A percentile compares a stretch with the other conserved stretches of the same genome.
Evolutionary conservation across 306 rosid genomes (phyloP).

Genomic region (Styphnolobium japonicum): DNA sequence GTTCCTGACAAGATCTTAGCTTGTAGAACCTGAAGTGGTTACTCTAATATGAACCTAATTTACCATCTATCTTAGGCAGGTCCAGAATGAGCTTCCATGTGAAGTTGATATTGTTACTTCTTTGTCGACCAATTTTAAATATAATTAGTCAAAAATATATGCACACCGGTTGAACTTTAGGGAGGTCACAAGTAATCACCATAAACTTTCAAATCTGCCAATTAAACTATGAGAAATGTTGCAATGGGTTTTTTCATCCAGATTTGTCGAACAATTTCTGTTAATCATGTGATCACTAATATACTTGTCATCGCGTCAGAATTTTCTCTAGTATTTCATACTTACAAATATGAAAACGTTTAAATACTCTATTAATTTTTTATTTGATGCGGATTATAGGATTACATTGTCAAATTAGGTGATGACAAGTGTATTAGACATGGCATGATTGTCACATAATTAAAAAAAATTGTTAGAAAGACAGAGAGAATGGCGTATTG

Average conservation of each 20-base stretch:
- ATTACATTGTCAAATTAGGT: no score
- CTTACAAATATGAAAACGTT: not conserved
- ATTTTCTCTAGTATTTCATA: not conserved
- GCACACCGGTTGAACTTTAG: not conserved
- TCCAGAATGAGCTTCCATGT: constrained; percentile 6
- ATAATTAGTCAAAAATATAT: not conserved
- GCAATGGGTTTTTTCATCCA: not conserved
- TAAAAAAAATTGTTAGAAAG: not conserved
- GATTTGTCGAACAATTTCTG: not conserved
- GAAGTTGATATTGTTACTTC: not conserved
- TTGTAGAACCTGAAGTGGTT: not conserved
- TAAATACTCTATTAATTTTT: not conserved
- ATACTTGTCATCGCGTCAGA: not conserved
- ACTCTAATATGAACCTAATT: not conserved
- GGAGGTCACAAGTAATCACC: not conserved
- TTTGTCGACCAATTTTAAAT: not conserved
- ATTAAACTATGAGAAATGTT: not conserved
- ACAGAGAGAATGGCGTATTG: not conserved
- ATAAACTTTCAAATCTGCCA: not conserved
- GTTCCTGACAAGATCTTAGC: not conserved
- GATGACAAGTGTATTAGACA: not conserved
- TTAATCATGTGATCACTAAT: not conserved
- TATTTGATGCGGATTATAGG: not conserved
- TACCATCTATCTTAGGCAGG: not conserved
- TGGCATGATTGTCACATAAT: not conserved